Evolutionary conservation across 1,139 yeast genomes (phyloP), one percentile per base, ranked within the genome.

Genomic region (Yamadazyma spencermartinsiae): DNA sequence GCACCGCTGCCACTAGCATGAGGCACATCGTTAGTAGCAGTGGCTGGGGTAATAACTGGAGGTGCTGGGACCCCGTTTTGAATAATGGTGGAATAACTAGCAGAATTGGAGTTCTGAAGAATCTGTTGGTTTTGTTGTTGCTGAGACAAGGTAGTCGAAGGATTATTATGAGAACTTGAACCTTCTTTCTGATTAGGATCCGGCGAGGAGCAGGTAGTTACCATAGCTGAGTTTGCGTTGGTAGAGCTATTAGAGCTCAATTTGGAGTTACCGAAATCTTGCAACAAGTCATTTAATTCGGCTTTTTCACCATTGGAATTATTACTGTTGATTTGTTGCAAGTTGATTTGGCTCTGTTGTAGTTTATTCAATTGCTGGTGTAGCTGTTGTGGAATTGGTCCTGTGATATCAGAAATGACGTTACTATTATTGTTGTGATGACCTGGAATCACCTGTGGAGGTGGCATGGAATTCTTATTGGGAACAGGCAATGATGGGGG

Each of bases 1-100:
- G 12, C n/a, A 12, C 12, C 11, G 11, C 17, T 26, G 29, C 6
- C 31, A 28, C 31, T 16, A 28, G 31, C 11, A 16, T 14, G 15
- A 15, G 31, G 45, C 12, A 39, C 45, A 17, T n/a, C 23, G 15
- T 38, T 43, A n/a, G 37, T 35, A 3, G 40, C 44, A 29, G 32
- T 46, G 11, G 50, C 39, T 4, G 51, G 32, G 4, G 54, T 47
- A 12, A 50, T 44, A 12, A 46, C 42, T 25, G 56, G 52, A 4
- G 58, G 54, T 19, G 49, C 49, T 10, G 58, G 49, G 9, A 38
- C 30, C 12, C 40, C 41, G 39, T 40, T 33, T 44, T 49, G 50
- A 35, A 52, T 32, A 38, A 56, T 39, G 34, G 58, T 46, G 31
- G 57, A 42, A 43, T 44, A 42, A 37, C 51, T 34, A 36, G 52